Evolutionary conservation across 2,329 filamentous ascomycete species (phyloP), one percentile per base, ranked within the genome.

Genomic region (Claviceps sp.): DNA sequence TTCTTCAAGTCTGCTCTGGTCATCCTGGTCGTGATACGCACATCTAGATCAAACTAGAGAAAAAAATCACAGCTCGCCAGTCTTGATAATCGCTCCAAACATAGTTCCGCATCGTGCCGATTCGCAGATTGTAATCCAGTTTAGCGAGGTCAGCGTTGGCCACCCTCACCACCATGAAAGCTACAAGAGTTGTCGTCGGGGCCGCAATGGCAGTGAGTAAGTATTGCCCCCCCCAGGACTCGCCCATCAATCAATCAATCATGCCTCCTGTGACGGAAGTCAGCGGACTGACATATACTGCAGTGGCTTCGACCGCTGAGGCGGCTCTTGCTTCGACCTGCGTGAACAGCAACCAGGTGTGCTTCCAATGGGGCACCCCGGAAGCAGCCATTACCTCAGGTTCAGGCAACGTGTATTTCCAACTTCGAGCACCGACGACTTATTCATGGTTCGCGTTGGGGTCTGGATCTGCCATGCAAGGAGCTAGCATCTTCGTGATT

Each of bases 401-500:
- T 36, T 66, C 68, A 4, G 79, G 78, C 51, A 78, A 79, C 60
- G 70, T 84, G 50, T 83, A 79, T 26, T 45, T 45, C 55, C 79
- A 82, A 59, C 70, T 85, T 52, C 67, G 66, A 17, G 78, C 78
- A 5, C 75, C 77, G 2, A 68, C 69, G 2, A 66, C 65, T 4
- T 76, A 76, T 60, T 59, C 64, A 53, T 85, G 81, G 81, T 71
- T 81, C 14, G 76, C 71, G 5, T 67, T 83, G 20, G 81, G 78
- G 29, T 77, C 76, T 29, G 82, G 81, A 46, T 58, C 60, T 0
- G 53, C 55, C 44, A 85, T 85, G 82, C 42, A 61, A 14, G 75
- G 72, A 38, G 63, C 80, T 49, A 75, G 79, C 61, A 81, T 84
- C 52, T 83, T 85, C 60, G 56, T 85, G 59, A 70, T 83, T 56